phyloP scores from a whole-genome alignment of 225 moss, liverwort and hornwort genomes.

The Polytrichum commune region DNA sequence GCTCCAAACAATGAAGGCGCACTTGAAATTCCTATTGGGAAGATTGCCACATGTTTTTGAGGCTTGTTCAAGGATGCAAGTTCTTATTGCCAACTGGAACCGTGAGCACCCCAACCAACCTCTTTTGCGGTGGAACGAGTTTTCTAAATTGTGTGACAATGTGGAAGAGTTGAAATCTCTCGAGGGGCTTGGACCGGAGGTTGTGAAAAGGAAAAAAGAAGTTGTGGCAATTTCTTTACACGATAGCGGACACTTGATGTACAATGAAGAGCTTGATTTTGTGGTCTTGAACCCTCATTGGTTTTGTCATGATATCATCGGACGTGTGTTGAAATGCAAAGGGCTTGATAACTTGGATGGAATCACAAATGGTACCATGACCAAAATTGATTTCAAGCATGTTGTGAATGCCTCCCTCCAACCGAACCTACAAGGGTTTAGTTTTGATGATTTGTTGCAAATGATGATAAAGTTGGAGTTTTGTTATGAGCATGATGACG shows the following conservation, averaged over 20 bases:
- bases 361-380: neutral
- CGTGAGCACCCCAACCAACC: neutral
- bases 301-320: constrained; percentile 29
- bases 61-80: neutral
- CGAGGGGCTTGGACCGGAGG: neutral
- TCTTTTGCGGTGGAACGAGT: neutral
- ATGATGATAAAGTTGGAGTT: too few relatives aligned
- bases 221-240: constrained; percentile 25
- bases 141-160: neutral
- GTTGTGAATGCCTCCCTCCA: neutral
- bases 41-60: neutral
- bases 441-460: neutral
- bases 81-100: neutral
- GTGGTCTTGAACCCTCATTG: constrained; percentile 25
- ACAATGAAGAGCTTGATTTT: constrained; percentile 15
- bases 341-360: neutral
- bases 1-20: fast-evolving
- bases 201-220: constrained; percentile 1
- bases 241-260: constrained; percentile 33
- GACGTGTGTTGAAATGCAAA: too few relatives aligned
- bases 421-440: constrained; percentile 15
- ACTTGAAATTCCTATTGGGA: neutral
- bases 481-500: too few relatives aligned
- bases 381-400: constrained; percentile 22
- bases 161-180: neutral